Evolutionary conservation across 257 asterid species (phyloP).

Genomic region (Nicotiana noctiflora): DNA sequence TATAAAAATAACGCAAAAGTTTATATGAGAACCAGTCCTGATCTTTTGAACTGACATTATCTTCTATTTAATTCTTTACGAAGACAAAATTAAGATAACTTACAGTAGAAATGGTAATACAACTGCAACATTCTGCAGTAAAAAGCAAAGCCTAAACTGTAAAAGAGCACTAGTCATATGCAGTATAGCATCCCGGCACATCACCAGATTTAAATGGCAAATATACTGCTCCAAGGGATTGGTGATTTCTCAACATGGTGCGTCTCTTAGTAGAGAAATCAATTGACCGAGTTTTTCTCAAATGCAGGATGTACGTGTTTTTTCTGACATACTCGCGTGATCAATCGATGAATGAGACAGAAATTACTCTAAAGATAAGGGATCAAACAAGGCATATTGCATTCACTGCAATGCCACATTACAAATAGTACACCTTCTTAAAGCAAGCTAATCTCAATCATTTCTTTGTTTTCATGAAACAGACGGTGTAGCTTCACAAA

Average conservation of each 20-base stretch:
- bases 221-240: neutral
- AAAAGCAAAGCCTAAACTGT: neutral
- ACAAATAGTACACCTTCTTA: constrained; percentile 10
- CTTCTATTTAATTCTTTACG: neutral
- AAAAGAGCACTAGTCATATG: neutral
- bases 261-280: neutral
- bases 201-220: neutral
- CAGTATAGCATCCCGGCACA: neutral
- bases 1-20: too few relatives aligned
- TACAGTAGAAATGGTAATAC: neutral
- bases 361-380: neutral
- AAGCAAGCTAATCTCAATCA: constrained; percentile 17
- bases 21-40: neutral
- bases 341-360: neutral
- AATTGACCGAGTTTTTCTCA: neutral
- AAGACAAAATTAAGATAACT: neutral
- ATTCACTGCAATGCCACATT: neutral
- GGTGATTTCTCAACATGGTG: neutral
- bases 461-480: neutral
- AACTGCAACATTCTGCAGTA: neutral
- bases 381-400: neutral
- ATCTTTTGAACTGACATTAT: neutral
- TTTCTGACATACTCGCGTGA: neutral
- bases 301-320: neutral
- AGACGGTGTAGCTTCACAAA: neutral